phyloP scores from a whole-genome alignment of 495 filamentous ascomycete species.

The Hypoxylon crocopeplum region DNA sequence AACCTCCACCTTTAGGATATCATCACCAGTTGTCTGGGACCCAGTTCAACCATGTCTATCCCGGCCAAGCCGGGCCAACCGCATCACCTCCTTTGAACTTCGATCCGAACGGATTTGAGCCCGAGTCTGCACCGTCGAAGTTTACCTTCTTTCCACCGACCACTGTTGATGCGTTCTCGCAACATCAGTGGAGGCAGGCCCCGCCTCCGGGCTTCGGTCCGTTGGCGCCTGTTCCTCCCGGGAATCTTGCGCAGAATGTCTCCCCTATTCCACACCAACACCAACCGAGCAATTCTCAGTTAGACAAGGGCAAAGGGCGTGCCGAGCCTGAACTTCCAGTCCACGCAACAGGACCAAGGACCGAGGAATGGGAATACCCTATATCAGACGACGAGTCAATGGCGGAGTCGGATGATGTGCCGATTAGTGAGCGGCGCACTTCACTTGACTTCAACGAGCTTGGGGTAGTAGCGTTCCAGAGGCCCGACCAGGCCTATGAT shows the following conservation, averaged over 20 bases:
- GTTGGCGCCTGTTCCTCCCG: slow-evolving; percentile 19
- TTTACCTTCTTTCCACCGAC: slow-evolving; percentile 42
- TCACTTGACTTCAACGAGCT: slow-evolving; percentile 46
- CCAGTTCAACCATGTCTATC: slow-evolving; percentile 40
- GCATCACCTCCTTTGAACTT: slow-evolving; percentile 33
- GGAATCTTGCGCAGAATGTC: slow-evolving; percentile 12
- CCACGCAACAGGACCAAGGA: neutral
- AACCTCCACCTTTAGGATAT: slow-evolving; percentile 43
- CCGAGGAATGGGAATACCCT: slow-evolving; percentile 47
- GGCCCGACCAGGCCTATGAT: slow-evolving; percentile 41
- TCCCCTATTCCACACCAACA: slow-evolving; percentile 4
- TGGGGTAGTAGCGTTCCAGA: slow-evolving; percentile 48
- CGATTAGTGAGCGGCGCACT: slow-evolving; percentile 35
- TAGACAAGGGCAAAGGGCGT: slow-evolving; percentile 28
- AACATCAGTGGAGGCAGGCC: slow-evolving; percentile 39
- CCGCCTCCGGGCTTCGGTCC: slow-evolving; percentile 15
- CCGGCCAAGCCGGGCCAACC: slow-evolving; percentile 29
- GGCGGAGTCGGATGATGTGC: slow-evolving; percentile 33
- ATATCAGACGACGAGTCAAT: slow-evolving; percentile 58
- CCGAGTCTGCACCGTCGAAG: slow-evolving; percentile 47
- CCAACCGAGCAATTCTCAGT: slow-evolving; percentile 8
- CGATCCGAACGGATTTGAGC: slow-evolving; percentile 32
- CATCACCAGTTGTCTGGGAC: slow-evolving; percentile 35
- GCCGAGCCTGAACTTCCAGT: slow-evolving; percentile 16
- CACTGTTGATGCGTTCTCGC: slow-evolving; percentile 40